phyloP scores from a whole-genome alignment of 441 rosid species.

The Pelargonium australe region DNA sequence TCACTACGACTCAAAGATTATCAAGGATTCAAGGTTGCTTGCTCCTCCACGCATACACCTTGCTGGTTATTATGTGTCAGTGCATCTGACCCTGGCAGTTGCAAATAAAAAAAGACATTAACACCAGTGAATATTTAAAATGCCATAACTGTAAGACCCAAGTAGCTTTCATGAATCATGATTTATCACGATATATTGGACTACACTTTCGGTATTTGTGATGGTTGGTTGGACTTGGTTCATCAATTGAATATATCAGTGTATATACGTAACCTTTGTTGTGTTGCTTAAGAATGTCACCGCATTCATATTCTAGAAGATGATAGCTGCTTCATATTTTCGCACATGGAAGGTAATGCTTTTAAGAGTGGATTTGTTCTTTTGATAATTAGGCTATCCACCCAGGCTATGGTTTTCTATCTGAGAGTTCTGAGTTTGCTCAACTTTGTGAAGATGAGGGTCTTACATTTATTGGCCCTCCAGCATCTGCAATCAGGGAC shows the following conservation, averaged over 20 bases:
- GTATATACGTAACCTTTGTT: neutral
- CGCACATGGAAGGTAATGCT: constrained; percentile 5
- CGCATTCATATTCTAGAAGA: neutral
- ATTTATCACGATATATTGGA: neutral
- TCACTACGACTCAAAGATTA: no score
- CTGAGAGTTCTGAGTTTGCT: constrained; percentile 81
- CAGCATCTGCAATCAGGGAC: constrained; percentile 80
- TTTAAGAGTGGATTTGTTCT: constrained; percentile 25
- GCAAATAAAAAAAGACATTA: neutral
- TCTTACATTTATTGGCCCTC: constrained; percentile 80
- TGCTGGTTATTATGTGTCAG: neutral
- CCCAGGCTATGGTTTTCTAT: constrained; percentile 90
- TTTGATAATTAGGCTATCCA: constrained; percentile 66
- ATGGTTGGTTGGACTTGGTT: constrained; percentile 6
- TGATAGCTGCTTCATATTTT: constrained; percentile 1
- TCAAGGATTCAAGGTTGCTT: no score
- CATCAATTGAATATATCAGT: neutral
- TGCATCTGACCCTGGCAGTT: neutral
- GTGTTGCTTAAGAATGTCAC: neutral
- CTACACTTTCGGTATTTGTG: neutral
- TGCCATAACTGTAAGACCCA: neutral
- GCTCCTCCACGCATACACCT: no score
- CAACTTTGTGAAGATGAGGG: constrained; percentile 78
- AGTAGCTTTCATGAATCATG: neutral
- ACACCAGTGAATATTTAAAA: neutral